These are phyloP conservation scores for Saccharomyces hybrid DNA, from an alignment of 1,139 yeast species.

Conservation along the genomic window DNA sequence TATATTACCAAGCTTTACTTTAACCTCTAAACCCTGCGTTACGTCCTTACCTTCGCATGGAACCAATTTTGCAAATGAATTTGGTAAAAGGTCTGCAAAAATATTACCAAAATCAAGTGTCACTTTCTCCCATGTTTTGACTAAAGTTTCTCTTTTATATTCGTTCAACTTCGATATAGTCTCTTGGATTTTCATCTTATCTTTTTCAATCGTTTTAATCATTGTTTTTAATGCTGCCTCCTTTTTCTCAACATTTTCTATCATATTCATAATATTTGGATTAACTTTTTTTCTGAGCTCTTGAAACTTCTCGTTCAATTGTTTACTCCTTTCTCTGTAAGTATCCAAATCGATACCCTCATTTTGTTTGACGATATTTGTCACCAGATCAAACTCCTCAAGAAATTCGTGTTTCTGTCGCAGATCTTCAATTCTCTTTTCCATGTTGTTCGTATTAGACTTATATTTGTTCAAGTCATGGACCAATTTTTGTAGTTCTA, in stretches of 20 bases:
- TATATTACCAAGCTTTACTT: constrained; percentile 80
- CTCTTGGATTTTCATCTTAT: constrained; percentile 81
- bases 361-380: constrained; percentile 47
- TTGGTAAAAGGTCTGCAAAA: constrained; percentile 81
- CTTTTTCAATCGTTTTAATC: constrained; percentile 85
- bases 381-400: constrained; percentile 50
- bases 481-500: constrained; percentile 49
- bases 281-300: constrained; percentile 83
- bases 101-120: constrained; percentile 86
- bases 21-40: constrained; percentile 85
- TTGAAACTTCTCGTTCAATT: constrained; percentile 54
- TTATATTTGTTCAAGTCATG: constrained; percentile 59
- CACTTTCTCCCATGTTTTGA: constrained; percentile 80
- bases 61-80: constrained; percentile 82
- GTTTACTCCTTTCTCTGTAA: constrained; percentile 48
- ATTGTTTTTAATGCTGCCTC: constrained; percentile 69
- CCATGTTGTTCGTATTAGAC: constrained; percentile 38
- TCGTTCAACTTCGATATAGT: constrained; percentile 82
- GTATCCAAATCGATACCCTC: constrained; percentile 58
- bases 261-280: constrained; percentile 85
- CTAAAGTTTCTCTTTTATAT: constrained; percentile 75
- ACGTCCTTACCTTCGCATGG: constrained; percentile 75
- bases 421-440: constrained; percentile 42
- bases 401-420: constrained; percentile 66
- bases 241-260: constrained; percentile 87